phyloP scores from a whole-genome alignment of 768 basidiomycete genomes.

The Lactifluus rugatus region DNA sequence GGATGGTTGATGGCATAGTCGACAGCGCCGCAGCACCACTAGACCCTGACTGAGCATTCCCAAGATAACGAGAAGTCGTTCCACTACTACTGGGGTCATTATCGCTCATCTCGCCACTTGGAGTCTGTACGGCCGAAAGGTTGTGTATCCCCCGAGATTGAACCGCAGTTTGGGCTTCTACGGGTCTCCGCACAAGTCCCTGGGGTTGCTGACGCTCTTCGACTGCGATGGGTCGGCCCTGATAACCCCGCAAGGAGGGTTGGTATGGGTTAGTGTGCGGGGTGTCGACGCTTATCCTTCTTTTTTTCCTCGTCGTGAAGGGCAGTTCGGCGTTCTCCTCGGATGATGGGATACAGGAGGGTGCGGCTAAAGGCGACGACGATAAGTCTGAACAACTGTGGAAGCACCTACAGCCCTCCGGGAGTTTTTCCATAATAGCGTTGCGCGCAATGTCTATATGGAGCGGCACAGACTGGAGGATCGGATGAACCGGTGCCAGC shows the following conservation, averaged over 20 bases:
- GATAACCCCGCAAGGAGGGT: not conserved
- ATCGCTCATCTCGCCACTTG: not conserved
- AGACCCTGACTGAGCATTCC: not conserved
- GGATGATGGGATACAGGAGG: not conserved
- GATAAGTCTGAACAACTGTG: not conserved
- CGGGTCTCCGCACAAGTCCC: not conserved
- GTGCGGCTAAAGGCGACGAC: not conserved
- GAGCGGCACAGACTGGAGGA: constrained; percentile 48
- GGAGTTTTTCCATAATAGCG: constrained; percentile 22
- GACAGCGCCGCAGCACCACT: not conserved
- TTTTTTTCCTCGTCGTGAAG: constrained; percentile 1
- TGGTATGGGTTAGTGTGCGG: not conserved
- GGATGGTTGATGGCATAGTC: not conserved
- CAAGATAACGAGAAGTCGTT: not conserved
- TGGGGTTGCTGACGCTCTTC: not conserved
- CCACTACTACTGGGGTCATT: not conserved
- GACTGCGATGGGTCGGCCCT: not conserved
- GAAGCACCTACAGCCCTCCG: constrained; percentile 3
- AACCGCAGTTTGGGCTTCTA: not conserved
- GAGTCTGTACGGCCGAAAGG: not conserved
- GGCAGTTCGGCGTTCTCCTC: not conserved
- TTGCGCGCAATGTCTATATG: constrained; percentile 37
- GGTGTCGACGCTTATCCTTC: not conserved
- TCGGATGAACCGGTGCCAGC: constrained; percentile 49
- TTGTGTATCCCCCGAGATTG: not conserved